Percentiles rank a stretch among this genome's conserved stretches.
phyloP scores from a whole-genome alignment of 169 alveolate species.

The Eimeria maxima region DNA sequence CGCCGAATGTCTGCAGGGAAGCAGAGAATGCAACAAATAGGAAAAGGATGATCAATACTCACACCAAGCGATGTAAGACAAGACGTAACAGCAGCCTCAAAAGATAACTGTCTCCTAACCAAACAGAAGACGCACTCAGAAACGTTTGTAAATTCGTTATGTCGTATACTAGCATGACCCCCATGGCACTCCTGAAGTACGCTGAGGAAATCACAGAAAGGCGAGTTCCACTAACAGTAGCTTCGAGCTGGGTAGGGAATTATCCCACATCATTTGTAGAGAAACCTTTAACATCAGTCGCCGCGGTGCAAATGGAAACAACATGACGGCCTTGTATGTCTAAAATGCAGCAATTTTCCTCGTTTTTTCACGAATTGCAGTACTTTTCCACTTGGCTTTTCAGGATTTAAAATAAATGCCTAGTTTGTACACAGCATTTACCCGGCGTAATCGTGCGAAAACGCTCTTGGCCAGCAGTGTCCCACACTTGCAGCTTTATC shows the following conservation, averaged over 20 bases:
- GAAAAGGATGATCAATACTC: not conserved
- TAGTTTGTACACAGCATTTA: not conserved
- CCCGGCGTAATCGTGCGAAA: slow-evolving; percentile 96
- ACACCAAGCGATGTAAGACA: not conserved
- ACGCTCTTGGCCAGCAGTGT: slow-evolving; percentile 99
- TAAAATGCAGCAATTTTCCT: not conserved
- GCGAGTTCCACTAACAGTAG: not conserved
- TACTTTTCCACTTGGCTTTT: not conserved
- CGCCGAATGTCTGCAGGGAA: slow-evolving; percentile 24
- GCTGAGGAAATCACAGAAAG: slow-evolving; percentile 53
- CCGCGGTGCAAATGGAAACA: not conserved
- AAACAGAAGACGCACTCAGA: slow-evolving; percentile 38
- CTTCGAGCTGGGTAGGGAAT: not conserved
- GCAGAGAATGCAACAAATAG: not conserved
- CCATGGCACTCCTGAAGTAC: slow-evolving; percentile 98
- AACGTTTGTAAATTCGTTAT: slow-evolving; percentile 95
- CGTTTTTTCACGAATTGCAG: not conserved
- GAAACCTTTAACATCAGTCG: not conserved
- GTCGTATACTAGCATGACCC: slow-evolving; percentile 97
- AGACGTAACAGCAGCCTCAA: not conserved
- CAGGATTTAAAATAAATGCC: not conserved
- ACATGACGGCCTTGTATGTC: not conserved
- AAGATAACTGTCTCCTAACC: not conserved
- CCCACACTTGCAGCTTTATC: slow-evolving; percentile 96
- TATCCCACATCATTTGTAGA: not conserved